Percentiles rank a stretch among this genome's conserved stretches.
Conservation (phyloP, 768 basidiomycete species). For the Cyclocybe cylindracea region DNA sequence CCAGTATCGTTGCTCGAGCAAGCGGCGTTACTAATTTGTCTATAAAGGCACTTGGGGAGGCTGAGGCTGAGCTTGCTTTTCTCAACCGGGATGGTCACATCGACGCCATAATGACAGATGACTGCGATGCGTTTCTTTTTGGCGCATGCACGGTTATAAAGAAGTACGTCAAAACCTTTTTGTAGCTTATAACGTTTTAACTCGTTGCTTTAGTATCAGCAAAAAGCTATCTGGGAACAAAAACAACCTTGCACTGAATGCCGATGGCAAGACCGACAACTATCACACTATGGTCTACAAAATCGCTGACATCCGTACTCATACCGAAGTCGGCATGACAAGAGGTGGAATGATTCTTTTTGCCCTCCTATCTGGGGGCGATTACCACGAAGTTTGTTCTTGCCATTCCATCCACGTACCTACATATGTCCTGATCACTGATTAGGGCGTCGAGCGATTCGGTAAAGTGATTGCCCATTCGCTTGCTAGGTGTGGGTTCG, state of each 20-base stretch:
- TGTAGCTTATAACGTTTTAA: background rate
- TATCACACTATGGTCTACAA: slow-evolving; percentile 35
- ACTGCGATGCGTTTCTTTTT: slow-evolving; percentile 23
- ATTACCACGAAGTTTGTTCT: slow-evolving; percentile 48
- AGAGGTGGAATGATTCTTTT: slow-evolving; percentile 63
- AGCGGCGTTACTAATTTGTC: background rate
- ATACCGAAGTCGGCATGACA: slow-evolving; percentile 64
- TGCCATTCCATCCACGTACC: slow-evolving; percentile 29
- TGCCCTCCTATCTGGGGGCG: slow-evolving; percentile 69
- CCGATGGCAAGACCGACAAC: slow-evolving; percentile 15
- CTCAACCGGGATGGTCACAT: slow-evolving; percentile 18
- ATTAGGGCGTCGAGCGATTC: slow-evolving; percentile 41
- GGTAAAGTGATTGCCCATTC: slow-evolving; percentile 58
- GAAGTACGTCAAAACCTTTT: slow-evolving; percentile 12
- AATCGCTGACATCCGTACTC: slow-evolving; percentile 46
- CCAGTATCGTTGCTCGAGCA: background rate
- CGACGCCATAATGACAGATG: slow-evolving; percentile 21
- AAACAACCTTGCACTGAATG: slow-evolving; percentile 17
- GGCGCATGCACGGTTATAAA: slow-evolving; percentile 18
- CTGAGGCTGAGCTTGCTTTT: slow-evolving; percentile 23
- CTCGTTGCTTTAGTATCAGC: slow-evolving; percentile 39
- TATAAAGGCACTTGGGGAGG: slow-evolving; percentile 19
- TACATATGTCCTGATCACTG: background rate
- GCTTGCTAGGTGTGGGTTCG: slow-evolving; percentile 65
- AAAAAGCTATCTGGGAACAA: slow-evolving; percentile 55